phyloP scores from a whole-genome alignment of 2,329 filamentous ascomycete genomes.

The Paecilomyces sp. region DNA sequence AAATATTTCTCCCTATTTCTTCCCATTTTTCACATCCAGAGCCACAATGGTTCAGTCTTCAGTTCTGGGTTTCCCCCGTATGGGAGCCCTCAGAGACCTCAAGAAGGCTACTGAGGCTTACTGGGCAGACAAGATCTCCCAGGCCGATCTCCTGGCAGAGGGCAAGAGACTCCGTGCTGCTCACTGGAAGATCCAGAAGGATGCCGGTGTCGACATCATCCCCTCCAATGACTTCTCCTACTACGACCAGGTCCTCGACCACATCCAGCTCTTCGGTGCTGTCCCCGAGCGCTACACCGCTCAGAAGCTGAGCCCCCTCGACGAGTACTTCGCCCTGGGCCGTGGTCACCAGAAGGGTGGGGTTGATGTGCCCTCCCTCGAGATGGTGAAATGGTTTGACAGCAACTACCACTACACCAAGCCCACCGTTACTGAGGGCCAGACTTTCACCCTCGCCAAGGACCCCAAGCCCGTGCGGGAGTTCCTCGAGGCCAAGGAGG shows the following conservation, averaged over 20 bases:
- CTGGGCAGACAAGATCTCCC: constrained; percentile 92
- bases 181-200: constrained; percentile 99
- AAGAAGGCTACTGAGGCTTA: constrained; percentile 99
- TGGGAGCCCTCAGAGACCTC: constrained; percentile 96
- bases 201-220: constrained; percentile 94
- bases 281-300: constrained; percentile 90
- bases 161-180: constrained; percentile 93
- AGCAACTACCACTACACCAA: constrained; percentile 99
- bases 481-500: constrained; percentile 97
- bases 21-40: not conserved
- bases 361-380: constrained; percentile 35
- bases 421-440: constrained; percentile 93
- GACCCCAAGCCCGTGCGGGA: constrained; percentile 91
- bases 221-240: constrained; percentile 99
- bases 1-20: not conserved
- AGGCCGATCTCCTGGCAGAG: constrained; percentile 83
- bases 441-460: constrained; percentile 82
- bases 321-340: constrained; percentile 99
- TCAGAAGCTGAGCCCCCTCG: constrained; percentile 77
- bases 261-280: constrained; percentile 95
- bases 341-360: constrained; percentile 79
- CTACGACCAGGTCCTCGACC: constrained; percentile 95
- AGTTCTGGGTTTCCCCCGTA: constrained; percentile 96
- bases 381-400: constrained; percentile 99
- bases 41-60: constrained; percentile 25